Percentiles rank a stretch among this genome's conserved stretches.
phyloP scores from a whole-genome alignment of 495 filamentous ascomycete genomes.

The Aspergillus conjunctus region DNA sequence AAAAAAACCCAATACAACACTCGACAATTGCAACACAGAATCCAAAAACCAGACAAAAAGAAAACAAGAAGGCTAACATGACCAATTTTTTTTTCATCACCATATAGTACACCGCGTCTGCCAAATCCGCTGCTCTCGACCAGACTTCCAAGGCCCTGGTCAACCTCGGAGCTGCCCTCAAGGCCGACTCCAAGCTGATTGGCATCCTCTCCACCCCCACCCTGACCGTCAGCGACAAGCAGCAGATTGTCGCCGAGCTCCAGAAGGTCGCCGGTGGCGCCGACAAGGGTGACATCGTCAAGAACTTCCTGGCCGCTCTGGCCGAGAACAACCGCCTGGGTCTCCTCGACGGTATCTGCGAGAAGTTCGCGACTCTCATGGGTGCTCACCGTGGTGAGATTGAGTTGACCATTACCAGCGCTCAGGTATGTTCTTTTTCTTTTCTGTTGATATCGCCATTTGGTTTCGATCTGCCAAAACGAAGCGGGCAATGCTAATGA shows the following conservation, averaged over 20 bases:
- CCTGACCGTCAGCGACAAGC: slow-evolving; percentile 75
- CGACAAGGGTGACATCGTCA: slow-evolving; percentile 78
- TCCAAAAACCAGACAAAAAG: not conserved
- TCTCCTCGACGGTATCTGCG: slow-evolving; percentile 75
- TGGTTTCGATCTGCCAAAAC: not conserved
- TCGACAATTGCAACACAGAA: not conserved
- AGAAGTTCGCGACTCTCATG: slow-evolving; percentile 87
- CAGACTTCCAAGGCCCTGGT: slow-evolving; percentile 73
- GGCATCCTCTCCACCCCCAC: slow-evolving; percentile 78
- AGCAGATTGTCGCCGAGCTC: slow-evolving; percentile 78
- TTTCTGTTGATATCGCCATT: not conserved
- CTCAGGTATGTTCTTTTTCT: slow-evolving; percentile 64
- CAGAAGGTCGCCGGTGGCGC: slow-evolving; percentile 67
- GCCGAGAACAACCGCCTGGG: slow-evolving; percentile 95
- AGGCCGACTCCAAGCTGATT: slow-evolving; percentile 77
- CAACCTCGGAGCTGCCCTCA: slow-evolving; percentile 67
- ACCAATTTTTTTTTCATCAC: not conserved
- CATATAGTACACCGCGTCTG: slow-evolving; percentile 86
- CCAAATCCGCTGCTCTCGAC: slow-evolving; percentile 84
- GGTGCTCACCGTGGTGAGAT: slow-evolving; percentile 88
- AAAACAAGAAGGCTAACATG: slow-evolving; percentile 14
- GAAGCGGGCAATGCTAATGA: slow-evolving; percentile 18
- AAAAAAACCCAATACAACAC: not conserved
- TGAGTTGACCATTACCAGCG: slow-evolving; percentile 85
- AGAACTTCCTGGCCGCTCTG: slow-evolving; percentile 87